These are phyloP conservation scores for Gardenia jasminoides DNA, from an alignment of 257 asterid species.

Conservation along the genomic window DNA sequence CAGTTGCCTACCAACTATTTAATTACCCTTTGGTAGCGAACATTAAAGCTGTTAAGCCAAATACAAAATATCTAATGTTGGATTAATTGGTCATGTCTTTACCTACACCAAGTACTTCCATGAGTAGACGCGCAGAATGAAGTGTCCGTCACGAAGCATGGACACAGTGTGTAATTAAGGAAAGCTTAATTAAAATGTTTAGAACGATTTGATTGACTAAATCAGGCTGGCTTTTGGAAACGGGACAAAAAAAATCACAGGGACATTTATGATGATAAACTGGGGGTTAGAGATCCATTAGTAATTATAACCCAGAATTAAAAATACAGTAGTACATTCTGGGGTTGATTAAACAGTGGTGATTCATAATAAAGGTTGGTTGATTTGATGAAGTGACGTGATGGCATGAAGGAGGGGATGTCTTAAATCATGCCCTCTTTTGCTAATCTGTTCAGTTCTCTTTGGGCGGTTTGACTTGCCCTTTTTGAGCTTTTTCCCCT, in stretches of 20 bases:
- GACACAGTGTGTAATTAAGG: background rate
- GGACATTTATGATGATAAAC: background rate
- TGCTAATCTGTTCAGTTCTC: too few species aligned
- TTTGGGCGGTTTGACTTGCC: conserved; percentile 5
- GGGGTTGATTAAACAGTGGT: background rate
- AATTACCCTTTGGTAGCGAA: too few species aligned
- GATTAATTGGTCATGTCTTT: too few species aligned
- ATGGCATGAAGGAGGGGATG: background rate
- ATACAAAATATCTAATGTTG: too few species aligned
- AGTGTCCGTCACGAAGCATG: too few species aligned
- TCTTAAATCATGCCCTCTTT: background rate
- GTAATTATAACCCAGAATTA: background rate
- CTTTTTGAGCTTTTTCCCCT: background rate
- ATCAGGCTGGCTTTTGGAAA: background rate
- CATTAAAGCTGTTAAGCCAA: too few species aligned
- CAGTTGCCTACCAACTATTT: too few species aligned
- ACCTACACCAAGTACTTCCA: too few species aligned
- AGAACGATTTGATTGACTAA: background rate
- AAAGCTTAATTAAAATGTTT: background rate
- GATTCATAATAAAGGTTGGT: background rate
- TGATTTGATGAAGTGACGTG: background rate
- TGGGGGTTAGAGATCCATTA: background rate
- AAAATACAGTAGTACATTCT: background rate
- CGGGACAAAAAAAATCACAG: background rate
- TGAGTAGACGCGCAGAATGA: too few species aligned